Evolutionary conservation across 2,329 filamentous ascomycete species (phyloP), one percentile per base, ranked within the genome.

Genomic region (Aspergillus sp.): DNA sequence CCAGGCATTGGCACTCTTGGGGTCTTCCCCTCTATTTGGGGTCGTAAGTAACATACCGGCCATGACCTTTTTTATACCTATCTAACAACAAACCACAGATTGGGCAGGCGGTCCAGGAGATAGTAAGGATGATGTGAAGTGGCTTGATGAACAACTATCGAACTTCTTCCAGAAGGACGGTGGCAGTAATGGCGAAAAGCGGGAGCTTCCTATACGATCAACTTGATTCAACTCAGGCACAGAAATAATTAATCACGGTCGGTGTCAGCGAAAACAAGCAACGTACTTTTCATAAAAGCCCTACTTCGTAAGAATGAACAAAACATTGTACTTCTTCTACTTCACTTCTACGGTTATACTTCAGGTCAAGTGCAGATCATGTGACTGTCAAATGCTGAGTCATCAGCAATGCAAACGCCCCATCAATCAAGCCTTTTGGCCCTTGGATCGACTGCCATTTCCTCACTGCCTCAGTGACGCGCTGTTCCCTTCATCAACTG

Each of bases 101-200:
- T 84, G 84, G 84, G 85, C 85, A 15, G 86, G 85, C 12, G 89
- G 89, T 1, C 89, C 89, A 4, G 89, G 89, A 0, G 80, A 87
- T n/a, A 89, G 83, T 63, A 83, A 82, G 57, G 85, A 88, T 33
- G 90, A 93, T 70, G 82, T 88, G 2, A 83, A 84, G 66, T 93
- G 89, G 88, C 76, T 93, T 43, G 87, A 92, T 67, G 77, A 84
- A 27, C 82, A 82, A 62, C 68, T 90, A 57, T 78, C 74, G 15
- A 73, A 74, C 6, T 83, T 88, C 52, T 83, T 87, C 58, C 73
- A 62, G 9, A 64, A 56, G 65, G 55, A 64, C 24, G 12, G 35
- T 37, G 35, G 35, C 6, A 9, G 12, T n/a, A 19, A 12, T 23
- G 35, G 9, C 14, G 24, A 35, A 23, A 31, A 37, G 43, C 35